Conservation (phyloP, 306 rosid genomes). For the Quercus gilva region DNA sequence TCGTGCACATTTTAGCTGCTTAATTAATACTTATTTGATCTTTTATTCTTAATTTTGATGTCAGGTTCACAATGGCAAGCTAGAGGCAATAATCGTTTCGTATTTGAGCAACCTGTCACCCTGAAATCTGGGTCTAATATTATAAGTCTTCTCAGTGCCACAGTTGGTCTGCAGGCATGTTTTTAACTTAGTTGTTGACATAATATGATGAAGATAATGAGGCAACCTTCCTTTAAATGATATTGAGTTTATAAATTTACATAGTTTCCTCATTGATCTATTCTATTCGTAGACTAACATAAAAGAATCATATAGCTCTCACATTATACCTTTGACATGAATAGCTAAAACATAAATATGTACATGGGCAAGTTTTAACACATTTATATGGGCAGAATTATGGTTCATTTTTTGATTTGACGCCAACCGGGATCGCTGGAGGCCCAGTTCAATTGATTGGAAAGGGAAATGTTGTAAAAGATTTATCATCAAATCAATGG, state of each 20-base stretch:
- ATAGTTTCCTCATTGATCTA: too few species aligned
- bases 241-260: too few species aligned
- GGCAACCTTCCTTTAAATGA: too few species aligned
- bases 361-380: too few species aligned
- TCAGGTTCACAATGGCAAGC: conserved; percentile 47
- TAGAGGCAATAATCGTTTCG: conserved; percentile 21
- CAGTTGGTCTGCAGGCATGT: conserved; percentile 40
- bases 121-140: conserved; percentile 36
- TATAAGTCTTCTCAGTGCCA: conserved; percentile 49
- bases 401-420: conserved; percentile 30
- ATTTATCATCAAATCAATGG: conserved; percentile 48
- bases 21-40: not conserved
- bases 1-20: not conserved
- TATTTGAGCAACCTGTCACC: conserved; percentile 32
- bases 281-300: too few species aligned
- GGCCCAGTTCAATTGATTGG: conserved; percentile 34
- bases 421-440: conserved; percentile 38
- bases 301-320: too few species aligned
- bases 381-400: conserved; percentile 29
- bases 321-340: too few species aligned
- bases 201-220: too few species aligned
- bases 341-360: too few species aligned
- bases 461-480: conserved; percentile 39
- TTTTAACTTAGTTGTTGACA: not conserved
- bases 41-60: not conserved